Percentiles rank a stretch among this genome's conserved stretches.
phyloP scores from a whole-genome alignment of 169 alveolate genomes.

The Babesia sp. region DNA sequence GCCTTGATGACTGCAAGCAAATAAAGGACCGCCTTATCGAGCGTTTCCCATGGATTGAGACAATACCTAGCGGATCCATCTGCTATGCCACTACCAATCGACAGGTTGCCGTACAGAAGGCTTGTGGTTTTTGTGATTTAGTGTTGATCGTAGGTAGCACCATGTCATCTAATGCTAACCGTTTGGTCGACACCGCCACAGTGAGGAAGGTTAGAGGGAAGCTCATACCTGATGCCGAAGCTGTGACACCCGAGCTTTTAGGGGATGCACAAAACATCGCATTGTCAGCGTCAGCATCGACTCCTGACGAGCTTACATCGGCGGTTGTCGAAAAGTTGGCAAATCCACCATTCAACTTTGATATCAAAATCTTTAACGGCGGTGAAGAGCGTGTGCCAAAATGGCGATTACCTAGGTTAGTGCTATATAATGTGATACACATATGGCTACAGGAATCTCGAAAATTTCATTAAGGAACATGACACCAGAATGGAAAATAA shows the following conservation, averaged over 20 bases:
- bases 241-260: conserved; percentile 67
- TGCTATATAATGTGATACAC: neutral
- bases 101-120: conserved; percentile 75
- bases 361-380: conserved; percentile 61
- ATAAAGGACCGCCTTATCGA: conserved; percentile 66
- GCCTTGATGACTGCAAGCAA: conserved; percentile 79
- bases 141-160: conserved; percentile 78
- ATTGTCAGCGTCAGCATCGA: conserved; percentile 81
- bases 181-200: conserved; percentile 76
- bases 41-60: conserved; percentile 73
- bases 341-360: conserved; percentile 62
- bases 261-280: conserved; percentile 69
- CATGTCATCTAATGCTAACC: conserved; percentile 76
- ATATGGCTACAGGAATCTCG: conserved; percentile 49
- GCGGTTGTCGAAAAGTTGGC: conserved; percentile 63
- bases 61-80: conserved; percentile 83
- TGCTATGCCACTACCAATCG: conserved; percentile 85
- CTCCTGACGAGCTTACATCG: conserved; percentile 79
- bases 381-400: conserved; percentile 78
- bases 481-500: conserved; percentile 7
- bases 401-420: conserved; percentile 79
- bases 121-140: conserved; percentile 63
- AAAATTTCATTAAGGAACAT: conserved; percentile 64
- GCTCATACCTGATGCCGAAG: conserved; percentile 67
- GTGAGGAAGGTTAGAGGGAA: conserved; percentile 67